These are phyloP conservation scores for Suillus weaverae DNA, from an alignment of 768 basidiomycete species.

Conservation along the genomic window DNA sequence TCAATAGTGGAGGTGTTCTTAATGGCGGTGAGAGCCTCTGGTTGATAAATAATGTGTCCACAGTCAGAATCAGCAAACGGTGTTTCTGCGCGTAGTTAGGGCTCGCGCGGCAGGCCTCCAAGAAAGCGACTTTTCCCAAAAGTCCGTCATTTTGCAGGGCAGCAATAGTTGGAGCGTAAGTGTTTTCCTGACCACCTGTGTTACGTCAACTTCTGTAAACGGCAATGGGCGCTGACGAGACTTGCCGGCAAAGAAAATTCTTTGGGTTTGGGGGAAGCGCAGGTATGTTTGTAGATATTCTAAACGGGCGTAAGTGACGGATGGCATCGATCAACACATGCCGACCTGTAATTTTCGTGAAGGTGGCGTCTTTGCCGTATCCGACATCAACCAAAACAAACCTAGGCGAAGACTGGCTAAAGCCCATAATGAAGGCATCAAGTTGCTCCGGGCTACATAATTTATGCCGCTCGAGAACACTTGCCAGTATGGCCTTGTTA, in stretches of 20 bases:
- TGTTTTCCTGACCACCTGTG: slow-evolving; percentile 56
- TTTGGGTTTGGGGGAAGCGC: slow-evolving; percentile 71
- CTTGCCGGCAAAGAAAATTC: slow-evolving; percentile 72
- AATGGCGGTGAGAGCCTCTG: slow-evolving; percentile 27
- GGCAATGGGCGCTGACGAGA: neutral
- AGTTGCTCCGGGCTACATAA: slow-evolving; percentile 66
- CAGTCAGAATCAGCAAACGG: slow-evolving; percentile 50
- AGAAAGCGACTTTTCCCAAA: slow-evolving; percentile 62
- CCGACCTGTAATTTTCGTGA: slow-evolving; percentile 71
- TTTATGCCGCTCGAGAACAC: slow-evolving; percentile 49
- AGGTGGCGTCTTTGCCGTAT: slow-evolving; percentile 56
- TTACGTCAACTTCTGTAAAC: slow-evolving; percentile 9
- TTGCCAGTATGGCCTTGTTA: slow-evolving; percentile 58
- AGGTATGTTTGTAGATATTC: slow-evolving; percentile 72
- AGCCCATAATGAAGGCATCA: slow-evolving; percentile 68
- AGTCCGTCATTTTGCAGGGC: slow-evolving; percentile 61
- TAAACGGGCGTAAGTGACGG: slow-evolving; percentile 27
- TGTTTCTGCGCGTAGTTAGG: slow-evolving; percentile 47
- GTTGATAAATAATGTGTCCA: slow-evolving; percentile 51
- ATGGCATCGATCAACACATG: neutral
- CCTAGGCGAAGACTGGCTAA: slow-evolving; percentile 71
- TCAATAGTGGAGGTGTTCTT: slow-evolving; percentile 49
- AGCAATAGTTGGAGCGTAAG: slow-evolving; percentile 57
- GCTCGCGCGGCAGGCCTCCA: slow-evolving; percentile 49
- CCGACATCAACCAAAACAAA: slow-evolving; percentile 74